These are phyloP conservation scores for Alloascoidea hylecoeti DNA, from an alignment of 805 yeast genomes.

Conservation along the genomic window DNA sequence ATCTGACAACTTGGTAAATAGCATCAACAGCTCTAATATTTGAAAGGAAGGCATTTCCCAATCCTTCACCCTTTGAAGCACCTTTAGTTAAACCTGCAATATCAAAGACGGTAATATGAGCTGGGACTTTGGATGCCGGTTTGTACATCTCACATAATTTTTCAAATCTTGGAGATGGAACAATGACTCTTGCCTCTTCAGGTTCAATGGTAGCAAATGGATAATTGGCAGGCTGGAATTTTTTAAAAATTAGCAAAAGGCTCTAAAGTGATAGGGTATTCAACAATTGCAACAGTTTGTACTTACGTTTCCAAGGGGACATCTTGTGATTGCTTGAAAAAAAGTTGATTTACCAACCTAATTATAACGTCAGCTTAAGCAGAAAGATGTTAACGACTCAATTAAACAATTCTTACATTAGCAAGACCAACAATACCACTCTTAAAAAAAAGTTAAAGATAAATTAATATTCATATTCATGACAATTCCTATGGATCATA, in stretches of 20 bases:
- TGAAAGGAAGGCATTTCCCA: slow-evolving; percentile 94
- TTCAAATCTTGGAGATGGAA: slow-evolving; percentile 84
- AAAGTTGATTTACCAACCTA: slow-evolving; percentile 93
- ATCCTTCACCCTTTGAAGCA: slow-evolving; percentile 89
- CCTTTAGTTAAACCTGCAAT: slow-evolving; percentile 98
- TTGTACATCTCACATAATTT: slow-evolving; percentile 54
- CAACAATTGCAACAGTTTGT: too few relatives aligned
- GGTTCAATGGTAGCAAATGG: slow-evolving; percentile 98
- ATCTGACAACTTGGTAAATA: slow-evolving; percentile 92
- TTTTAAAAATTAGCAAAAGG: too few relatives aligned
- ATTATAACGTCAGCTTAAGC: slow-evolving; percentile 8
- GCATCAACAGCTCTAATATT: slow-evolving; percentile 98
- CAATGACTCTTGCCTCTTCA: slow-evolving; percentile 92
- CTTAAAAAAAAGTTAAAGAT: too few relatives aligned
- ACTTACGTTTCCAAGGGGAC: slow-evolving; percentile 60
- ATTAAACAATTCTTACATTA: slow-evolving; percentile 18
- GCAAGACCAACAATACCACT: slow-evolving; percentile 94
- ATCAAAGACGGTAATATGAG: slow-evolving; percentile 85
- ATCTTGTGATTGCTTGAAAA: slow-evolving; percentile 92
- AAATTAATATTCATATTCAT: too few relatives aligned
- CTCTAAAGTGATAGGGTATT: too few relatives aligned
- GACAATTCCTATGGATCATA: too few relatives aligned
- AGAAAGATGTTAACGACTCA: slow-evolving; percentile 2
- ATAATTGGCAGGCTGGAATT: slow-evolving; percentile 79
- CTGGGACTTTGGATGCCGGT: slow-evolving; percentile 83